Conservation (phyloP, 1,284 basidiomycete species). For the Kalmanozyma brasiliensis region DNA sequence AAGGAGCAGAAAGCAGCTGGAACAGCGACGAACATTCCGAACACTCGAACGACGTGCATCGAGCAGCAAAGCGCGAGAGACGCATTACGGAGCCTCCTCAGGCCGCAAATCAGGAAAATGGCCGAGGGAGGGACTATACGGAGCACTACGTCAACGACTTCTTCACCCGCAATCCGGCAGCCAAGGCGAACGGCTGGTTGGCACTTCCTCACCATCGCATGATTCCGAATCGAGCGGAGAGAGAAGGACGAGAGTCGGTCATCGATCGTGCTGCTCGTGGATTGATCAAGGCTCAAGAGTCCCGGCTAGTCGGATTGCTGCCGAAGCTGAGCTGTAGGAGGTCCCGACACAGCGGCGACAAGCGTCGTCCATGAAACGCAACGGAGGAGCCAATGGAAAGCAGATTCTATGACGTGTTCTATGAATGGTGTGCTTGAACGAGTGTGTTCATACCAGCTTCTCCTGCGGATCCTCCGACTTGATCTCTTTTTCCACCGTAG, state of each 20-base stretch:
- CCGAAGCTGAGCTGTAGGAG: neutral
- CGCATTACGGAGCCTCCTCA: no score
- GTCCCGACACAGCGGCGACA: no score
- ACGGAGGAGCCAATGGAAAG: neutral
- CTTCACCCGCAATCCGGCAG: conserved; percentile 28
- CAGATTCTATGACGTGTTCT: neutral
- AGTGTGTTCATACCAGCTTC: conserved; percentile 15
- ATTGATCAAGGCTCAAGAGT: conserved; percentile 3
- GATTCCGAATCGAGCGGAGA: neutral
- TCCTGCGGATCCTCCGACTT: conserved; percentile 1
- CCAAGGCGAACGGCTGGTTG: conserved; percentile 39
- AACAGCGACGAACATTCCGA: conserved; percentile 20
- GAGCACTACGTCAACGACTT: conserved; percentile 19
- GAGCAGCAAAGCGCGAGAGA: neutral
- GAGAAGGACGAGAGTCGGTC: no score
- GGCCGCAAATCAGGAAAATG: no score
- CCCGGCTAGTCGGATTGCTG: conserved; percentile 3
- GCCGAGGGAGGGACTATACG: neutral
- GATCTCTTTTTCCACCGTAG: neutral
- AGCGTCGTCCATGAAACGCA: no score
- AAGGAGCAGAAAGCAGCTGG: conserved; percentile 7
- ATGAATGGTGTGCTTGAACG: neutral
- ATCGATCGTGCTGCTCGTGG: conserved; percentile 2
- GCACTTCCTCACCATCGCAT: conserved; percentile 29
- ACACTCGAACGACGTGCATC: conserved; percentile 14